Evolutionary conservation across 441 rosid genomes (phyloP).

Genomic region (Brassica hybrid): DNA sequence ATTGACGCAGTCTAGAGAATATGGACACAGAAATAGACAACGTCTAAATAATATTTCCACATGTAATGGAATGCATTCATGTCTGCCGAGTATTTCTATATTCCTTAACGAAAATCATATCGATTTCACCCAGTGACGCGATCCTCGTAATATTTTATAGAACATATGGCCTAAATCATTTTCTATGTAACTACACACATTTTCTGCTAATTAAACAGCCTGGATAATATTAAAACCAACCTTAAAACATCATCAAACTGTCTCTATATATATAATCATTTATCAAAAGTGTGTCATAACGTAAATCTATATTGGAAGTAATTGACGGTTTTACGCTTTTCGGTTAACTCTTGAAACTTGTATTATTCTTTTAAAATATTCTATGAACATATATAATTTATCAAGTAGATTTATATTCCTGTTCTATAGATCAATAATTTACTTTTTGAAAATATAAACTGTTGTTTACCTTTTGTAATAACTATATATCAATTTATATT

Average conservation of each 20-base stretch:
- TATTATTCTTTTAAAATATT: background rate
- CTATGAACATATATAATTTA: background rate
- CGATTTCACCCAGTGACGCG: background rate
- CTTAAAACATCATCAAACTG: background rate
- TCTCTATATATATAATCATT: background rate
- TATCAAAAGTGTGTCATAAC: background rate
- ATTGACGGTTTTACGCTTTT: background rate
- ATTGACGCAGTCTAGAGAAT: background rate
- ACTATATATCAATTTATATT: background rate
- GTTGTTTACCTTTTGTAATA: background rate
- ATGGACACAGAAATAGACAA: background rate
- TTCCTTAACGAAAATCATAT: background rate
- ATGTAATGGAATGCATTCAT: background rate
- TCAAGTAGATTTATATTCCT: background rate
- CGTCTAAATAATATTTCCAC: background rate
- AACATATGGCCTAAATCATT: background rate
- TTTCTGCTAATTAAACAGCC: background rate
- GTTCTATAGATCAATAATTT: background rate
- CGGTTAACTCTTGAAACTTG: background rate
- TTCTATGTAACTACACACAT: background rate
- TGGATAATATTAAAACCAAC: background rate
- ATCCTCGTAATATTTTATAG: background rate
- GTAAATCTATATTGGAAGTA: background rate
- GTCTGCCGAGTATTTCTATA: background rate
- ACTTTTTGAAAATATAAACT: background rate